Percentiles rank a stretch among this genome's conserved stretches.
phyloP scores from a whole-genome alignment of 208 protist species.

The Trichomonas vaginalis region DNA sequence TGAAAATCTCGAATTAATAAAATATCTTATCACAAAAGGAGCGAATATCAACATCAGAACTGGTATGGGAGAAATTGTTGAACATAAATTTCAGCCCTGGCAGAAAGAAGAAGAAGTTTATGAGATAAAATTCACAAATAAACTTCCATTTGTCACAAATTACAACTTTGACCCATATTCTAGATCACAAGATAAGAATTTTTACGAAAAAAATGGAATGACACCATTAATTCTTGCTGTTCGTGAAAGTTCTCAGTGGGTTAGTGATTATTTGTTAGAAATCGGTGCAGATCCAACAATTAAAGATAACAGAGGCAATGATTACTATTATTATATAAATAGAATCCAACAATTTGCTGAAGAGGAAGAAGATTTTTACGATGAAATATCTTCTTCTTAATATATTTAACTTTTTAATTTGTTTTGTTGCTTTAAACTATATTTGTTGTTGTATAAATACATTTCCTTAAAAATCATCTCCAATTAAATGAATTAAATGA shows the following conservation, averaged over 20 bases:
- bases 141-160: background rate
- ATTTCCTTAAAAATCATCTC: no score
- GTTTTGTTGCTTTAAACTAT: no score
- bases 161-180: background rate
- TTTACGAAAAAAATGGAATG: background rate
- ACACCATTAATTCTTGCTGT: background rate
- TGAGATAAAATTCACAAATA: background rate
- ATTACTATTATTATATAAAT: background rate
- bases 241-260: background rate
- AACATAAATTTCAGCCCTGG: background rate
- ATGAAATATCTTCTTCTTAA: no score
- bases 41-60: background rate
- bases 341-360: background rate
- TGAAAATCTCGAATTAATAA: background rate
- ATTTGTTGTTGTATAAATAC: no score
- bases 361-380: background rate
- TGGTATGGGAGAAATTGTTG: background rate
- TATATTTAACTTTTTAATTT: no score
- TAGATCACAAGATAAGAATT: background rate
- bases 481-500: no score
- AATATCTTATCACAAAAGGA: background rate
- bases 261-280: background rate
- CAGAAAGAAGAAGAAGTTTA: background rate
- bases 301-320: background rate
- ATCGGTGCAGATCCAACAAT: background rate